Evolutionary conservation across 2,329 filamentous ascomycete genomes (phyloP).

Genomic region (Fusarium sp.): DNA sequence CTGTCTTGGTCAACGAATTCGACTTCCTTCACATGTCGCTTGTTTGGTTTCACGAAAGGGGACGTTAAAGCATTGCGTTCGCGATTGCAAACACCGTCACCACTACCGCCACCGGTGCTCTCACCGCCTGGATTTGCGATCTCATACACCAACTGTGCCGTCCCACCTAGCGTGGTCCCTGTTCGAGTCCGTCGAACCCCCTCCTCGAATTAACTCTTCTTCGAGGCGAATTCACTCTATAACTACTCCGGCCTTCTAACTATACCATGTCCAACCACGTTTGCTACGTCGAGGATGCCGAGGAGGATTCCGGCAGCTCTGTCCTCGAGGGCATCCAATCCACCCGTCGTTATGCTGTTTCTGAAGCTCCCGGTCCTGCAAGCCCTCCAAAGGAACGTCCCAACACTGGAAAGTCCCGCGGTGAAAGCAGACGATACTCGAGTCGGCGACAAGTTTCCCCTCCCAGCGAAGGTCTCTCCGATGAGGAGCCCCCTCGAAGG

Average conservation of each 20-base stretch:
- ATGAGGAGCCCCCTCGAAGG: slow-evolving; percentile 60
- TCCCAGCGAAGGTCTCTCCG: slow-evolving; percentile 53
- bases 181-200: slow-evolving; percentile 44
- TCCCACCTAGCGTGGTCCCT: slow-evolving; percentile 51
- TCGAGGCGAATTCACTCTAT: slow-evolving; percentile 41
- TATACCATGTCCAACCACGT: slow-evolving; percentile 61
- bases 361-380: slow-evolving; percentile 57
- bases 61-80: slow-evolving; percentile 46
- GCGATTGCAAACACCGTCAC: slow-evolving; percentile 33
- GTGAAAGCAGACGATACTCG: slow-evolving; percentile 52
- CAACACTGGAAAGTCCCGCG: slow-evolving; percentile 65
- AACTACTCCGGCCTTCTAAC: slow-evolving; percentile 34
- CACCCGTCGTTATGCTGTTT: slow-evolving; percentile 62
- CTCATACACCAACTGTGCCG: slow-evolving; percentile 40
- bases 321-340: slow-evolving; percentile 57
- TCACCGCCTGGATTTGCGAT: slow-evolving; percentile 44
- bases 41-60: slow-evolving; percentile 39
- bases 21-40: slow-evolving; percentile 43
- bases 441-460: slow-evolving; percentile 56
- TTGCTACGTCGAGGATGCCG: slow-evolving; percentile 65
- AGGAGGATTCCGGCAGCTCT: slow-evolving; percentile 64
- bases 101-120: slow-evolving; percentile 28
- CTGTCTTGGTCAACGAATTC: slow-evolving; percentile 23
- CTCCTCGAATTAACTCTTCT: slow-evolving; percentile 41
- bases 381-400: slow-evolving; percentile 64